These are phyloP conservation scores for Penicillium subrubescens DNA, from an alignment of 495 filamentous ascomycete genomes.

Conservation along the genomic window DNA sequence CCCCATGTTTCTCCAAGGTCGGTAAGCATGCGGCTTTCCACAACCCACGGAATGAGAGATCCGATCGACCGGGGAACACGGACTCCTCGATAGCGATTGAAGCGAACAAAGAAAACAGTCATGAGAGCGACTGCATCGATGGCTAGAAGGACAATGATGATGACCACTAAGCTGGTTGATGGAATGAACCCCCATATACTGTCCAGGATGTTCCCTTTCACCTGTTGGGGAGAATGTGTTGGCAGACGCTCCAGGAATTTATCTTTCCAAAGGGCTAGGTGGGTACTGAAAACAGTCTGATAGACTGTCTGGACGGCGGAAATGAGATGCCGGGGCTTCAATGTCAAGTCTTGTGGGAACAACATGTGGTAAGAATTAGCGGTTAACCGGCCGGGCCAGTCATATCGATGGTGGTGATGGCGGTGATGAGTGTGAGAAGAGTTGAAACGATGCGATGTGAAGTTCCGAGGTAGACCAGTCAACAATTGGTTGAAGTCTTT, in stretches of 20 bases:
- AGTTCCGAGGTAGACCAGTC: neutral
- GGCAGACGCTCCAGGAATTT: constrained; percentile 12
- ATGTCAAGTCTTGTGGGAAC: neutral
- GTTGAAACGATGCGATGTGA: constrained; percentile 1
- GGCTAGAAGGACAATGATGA: constrained; percentile 25
- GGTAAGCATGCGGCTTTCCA: constrained; percentile 19
- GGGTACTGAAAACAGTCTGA: constrained; percentile 21
- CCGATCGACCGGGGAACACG: constrained; percentile 28
- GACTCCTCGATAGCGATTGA: constrained; percentile 19
- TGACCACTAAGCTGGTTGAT: constrained; percentile 19
- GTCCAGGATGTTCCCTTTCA: constrained; percentile 4
- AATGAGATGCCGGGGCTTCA: constrained; percentile 1
- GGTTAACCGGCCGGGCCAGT: constrained; percentile 2
- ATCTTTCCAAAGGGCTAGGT: constrained; percentile 19
- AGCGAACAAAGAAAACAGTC: constrained; percentile 20
- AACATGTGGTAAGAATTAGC: neutral
- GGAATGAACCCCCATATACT: constrained; percentile 20
- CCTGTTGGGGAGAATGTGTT: neutral
- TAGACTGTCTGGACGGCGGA: constrained; percentile 16
- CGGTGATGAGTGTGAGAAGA: neutral
- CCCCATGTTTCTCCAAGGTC: constrained; percentile 9
- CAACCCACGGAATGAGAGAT: constrained; percentile 28
- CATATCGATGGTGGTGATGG: neutral
- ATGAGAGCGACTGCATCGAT: constrained; percentile 23
- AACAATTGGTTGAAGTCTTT: constrained; percentile 17